Conservation (phyloP, 2,329 filamentous ascomycete genomes). For the Aspergillus viridinutans region DNA sequence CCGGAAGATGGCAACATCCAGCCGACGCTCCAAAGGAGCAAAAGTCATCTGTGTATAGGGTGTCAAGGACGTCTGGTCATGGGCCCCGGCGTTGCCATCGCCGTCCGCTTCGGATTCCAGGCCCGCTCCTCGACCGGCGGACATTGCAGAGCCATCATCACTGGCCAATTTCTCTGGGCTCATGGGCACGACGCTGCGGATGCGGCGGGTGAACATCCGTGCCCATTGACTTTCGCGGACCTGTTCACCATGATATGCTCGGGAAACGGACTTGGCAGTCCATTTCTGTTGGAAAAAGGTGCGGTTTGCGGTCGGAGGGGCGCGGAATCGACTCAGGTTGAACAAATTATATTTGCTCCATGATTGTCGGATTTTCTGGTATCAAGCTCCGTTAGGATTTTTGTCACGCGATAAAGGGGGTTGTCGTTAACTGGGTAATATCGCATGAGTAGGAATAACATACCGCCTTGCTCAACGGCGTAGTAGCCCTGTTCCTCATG, state of each 20-base stretch:
- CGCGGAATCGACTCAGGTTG: conserved; percentile 63
- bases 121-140: conserved; percentile 78
- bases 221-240: conserved; percentile 91
- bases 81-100: conserved; percentile 15
- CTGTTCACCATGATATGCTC: conserved; percentile 92
- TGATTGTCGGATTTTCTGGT: conserved; percentile 85
- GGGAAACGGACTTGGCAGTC: conserved; percentile 75
- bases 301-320: conserved; percentile 42
- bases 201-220: conserved; percentile 79
- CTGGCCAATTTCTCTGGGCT: conserved; percentile 72
- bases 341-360: conserved; percentile 98
- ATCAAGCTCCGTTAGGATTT: conserved; percentile 1
- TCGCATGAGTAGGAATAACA: conserved; percentile 6
- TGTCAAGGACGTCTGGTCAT: conserved; percentile 40
- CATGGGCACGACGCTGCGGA: conserved; percentile 83
- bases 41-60: conserved; percentile 98
- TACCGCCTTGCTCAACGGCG: conserved; percentile 39
- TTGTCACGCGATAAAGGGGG: background rate
- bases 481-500: conserved; percentile 46
- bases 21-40: conserved; percentile 80
- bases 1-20: conserved; percentile 93
- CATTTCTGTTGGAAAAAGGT: conserved; percentile 99
- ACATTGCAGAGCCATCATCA: conserved; percentile 77
- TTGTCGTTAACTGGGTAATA: background rate
- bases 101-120: conserved; percentile 32